Evolutionary conservation across 2,329 filamentous ascomycete genomes (phyloP), one percentile per base, ranked within the genome.

Genomic region (Aspergillus sp.): DNA sequence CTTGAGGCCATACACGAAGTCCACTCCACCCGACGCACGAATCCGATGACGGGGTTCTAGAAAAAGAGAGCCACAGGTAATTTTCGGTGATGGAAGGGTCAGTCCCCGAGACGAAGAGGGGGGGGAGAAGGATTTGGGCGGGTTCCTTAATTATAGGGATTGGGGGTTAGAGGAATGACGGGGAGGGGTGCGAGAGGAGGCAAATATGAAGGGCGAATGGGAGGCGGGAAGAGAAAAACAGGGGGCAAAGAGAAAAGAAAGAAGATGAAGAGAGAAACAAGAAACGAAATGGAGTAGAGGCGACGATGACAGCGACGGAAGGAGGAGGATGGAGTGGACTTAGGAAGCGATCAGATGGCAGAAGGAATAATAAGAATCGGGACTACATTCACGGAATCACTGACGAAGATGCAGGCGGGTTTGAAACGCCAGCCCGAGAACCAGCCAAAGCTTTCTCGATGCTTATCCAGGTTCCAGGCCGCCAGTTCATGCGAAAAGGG

Each of bases 311-410:
- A 57, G 40, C 27, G n/a, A 51, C 27, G 48, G 27, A 19, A 53
- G n/a, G 23, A 52, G 44, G 25, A 25, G 51, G 37, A 23, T 33
- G 41, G 40, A 55, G 19, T 19, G 19, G 19, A 19, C 19, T 19
- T 17, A 43, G 14, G 33, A 40, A 41, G 40, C 25, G 46, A 50
- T 51, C 23, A 43, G 47, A 51, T 35, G 47, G 46, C 23, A 48
- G 37, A 40, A 59, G 37, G 43, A 52, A 59, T 53, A 57, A 59
- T 57, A 50, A 56, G 53, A 56, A 54, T 46, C 43, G 53, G 53
- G 49, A 56, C 54, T 56, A 56, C 46, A 44, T 56, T 33, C 33
- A 43, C 35, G 48, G 50, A 52, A 31, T 59, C 41, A 52, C 55
- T 56, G 47, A 46, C 53, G 56, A 23, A 31, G 50, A 57, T 54